Base-by-base conservation (phyloP, 176 grass and related monocot species). In the Rhipidocladum racemiflorum region DNA sequence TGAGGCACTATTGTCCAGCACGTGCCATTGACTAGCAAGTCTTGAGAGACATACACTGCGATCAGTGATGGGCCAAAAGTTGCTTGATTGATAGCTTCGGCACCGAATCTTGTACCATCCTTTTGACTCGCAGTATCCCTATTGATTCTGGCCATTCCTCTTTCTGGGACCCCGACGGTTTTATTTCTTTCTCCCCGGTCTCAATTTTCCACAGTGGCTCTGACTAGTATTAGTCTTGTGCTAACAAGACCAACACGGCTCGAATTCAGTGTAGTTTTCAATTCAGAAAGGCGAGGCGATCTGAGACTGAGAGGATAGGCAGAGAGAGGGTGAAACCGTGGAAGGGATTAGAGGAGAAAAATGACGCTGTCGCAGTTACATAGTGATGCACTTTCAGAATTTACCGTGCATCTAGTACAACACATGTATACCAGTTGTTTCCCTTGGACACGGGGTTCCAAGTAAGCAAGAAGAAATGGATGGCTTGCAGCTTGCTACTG, bases 121-220 rank as follows among this genome's bases (percentile, higher is more conserved):
- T n/a, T 76, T 82, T 24, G 79, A 72, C 66, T n/a, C n/a, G n/a
- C n/a, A n/a, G n/a, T n/a, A n/a, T n/a, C n/a, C n/a, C n/a, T n/a
- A n/a, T n/a, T 67, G 55, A 30, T 66, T 9, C 50, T 15, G 18
- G 13, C 60, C 64, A 36, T 20, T 24, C 6, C 75, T 30, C 60
- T 87, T 50, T 59, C 61, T 9, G 28, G 61, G 71, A 61, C 16
- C 28, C 14, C 3, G 30, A 87, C 12, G 55, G 61, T 49, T 74
- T 28, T 45, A 5, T 17, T 20, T 68, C 17, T 53, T 68, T 29
- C 23, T 24, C 53, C 13, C 3, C 42, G 18, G 1, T 35, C 42
- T 53, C n/a, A 24, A 16, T 72, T 86, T 86, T 79, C 85, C 85
- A 87, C 78, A 36, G 51, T 46, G 45, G 23, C 1, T 69, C 62